Percentiles rank a stretch among this genome's conserved stretches.
Evolutionary conservation across 495 filamentous ascomycete species (phyloP).

Genomic region (Venustampulla echinocandica): DNA sequence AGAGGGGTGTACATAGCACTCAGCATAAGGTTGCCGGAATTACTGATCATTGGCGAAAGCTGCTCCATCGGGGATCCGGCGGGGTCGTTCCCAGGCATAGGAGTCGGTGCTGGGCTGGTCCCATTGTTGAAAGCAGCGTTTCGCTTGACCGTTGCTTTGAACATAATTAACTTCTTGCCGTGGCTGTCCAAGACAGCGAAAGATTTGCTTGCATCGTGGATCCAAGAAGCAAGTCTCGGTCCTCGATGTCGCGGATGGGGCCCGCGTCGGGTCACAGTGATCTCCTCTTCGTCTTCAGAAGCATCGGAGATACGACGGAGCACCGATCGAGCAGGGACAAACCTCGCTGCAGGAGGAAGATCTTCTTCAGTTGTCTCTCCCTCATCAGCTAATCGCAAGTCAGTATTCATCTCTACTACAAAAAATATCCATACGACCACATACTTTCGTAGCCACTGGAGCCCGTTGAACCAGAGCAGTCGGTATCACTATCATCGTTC

Average conservation of each 20-base stretch:
- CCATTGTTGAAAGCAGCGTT: slow-evolving; percentile 18
- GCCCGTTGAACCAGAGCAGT: slow-evolving; percentile 55
- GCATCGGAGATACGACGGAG: slow-evolving; percentile 46
- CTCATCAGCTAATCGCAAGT: slow-evolving; percentile 56
- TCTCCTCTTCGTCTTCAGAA: slow-evolving; percentile 31
- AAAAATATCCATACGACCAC: slow-evolving; percentile 27
- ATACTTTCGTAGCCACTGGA: slow-evolving; percentile 79
- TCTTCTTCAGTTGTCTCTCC: slow-evolving; percentile 85
- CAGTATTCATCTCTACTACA: slow-evolving; percentile 37
- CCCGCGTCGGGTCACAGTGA: slow-evolving; percentile 7
- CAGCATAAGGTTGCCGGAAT: slow-evolving; percentile 70
- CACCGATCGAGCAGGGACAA: slow-evolving; percentile 47
- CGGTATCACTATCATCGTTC: slow-evolving; percentile 36
- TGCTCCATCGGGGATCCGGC: slow-evolving; percentile 28
- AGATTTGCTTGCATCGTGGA: slow-evolving; percentile 49
- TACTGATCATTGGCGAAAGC: slow-evolving; percentile 53
- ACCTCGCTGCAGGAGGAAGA: slow-evolving; percentile 46
- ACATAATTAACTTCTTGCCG: slow-evolving; percentile 65
- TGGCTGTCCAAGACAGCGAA: slow-evolving; percentile 62
- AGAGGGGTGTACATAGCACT: slow-evolving; percentile 49
- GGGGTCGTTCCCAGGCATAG: slow-evolving; percentile 28
- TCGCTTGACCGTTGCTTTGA: slow-evolving; percentile 25
- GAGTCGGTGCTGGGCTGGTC: slow-evolving; percentile 11
- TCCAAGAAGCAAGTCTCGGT: slow-evolving; percentile 14
- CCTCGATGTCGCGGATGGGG: not conserved